Evolutionary conservation across 2,329 filamentous ascomycete genomes (phyloP), one percentile per base, ranked within the genome.

Genomic region (Phaeoacremonium minimum): DNA sequence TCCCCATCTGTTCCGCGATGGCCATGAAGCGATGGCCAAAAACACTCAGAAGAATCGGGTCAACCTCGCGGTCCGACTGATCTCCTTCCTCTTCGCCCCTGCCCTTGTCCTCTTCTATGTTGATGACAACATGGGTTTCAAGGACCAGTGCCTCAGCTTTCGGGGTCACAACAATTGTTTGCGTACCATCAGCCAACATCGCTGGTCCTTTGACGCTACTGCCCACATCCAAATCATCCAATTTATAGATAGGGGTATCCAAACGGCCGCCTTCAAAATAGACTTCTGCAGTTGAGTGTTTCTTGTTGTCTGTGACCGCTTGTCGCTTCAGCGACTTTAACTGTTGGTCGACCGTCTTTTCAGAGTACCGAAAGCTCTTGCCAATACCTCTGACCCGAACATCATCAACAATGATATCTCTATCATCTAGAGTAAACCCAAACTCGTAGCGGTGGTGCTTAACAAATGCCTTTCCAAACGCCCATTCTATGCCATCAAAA

Each of bases 391-490:
- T 75, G 5, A 90, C 86, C 28, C 90, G 81, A 4, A 95, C 85
- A 56, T 95, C 90, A 44, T 95, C 90, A 7, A 96, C 74, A 31
- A 95, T 89, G 36, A 95, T 87, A 48, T 95, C 87, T 37, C 89
- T 74, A 41, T 94, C 86, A 16, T 77, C 73, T 3, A 96, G 68
- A 0, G 86, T 94, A 53, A 96, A 96, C 1, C 89, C 89, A 53
- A 96, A 96, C 54, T 96, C 90, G 53, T 93, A 89, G 35, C 88
- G 82, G 54, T 96, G 90, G 48, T 95, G 87, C 49, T 81, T 80
- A 19, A 94, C 70, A 51, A 97, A 96, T 0, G 87, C 89, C 46
- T 82, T 77, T 4, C 83, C 87, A 60, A 90, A 96, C 1, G 82
- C 85, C 85, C 86, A 94, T 7, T 83, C 75, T 16, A 86, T 77